Percentiles rank a stretch among this genome's conserved stretches.
Evolutionary conservation across 208 protist species (phyloP).

Genomic region (Leishmania major): DNA sequence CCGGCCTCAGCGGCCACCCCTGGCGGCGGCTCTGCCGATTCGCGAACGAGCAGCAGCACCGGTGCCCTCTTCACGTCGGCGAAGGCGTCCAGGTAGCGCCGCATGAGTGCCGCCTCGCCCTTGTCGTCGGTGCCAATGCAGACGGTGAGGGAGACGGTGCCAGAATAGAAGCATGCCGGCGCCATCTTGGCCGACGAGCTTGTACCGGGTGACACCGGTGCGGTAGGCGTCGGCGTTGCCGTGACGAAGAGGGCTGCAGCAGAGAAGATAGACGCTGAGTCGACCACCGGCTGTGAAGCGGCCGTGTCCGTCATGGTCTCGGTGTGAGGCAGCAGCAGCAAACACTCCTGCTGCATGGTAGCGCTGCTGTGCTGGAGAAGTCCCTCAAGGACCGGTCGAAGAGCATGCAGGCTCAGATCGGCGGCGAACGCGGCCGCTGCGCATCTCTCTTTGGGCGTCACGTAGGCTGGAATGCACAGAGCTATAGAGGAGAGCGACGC

Average conservation of each 20-base stretch:
- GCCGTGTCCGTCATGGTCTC: neutral
- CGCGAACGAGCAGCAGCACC: slow-evolving; percentile 3
- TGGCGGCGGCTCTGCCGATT: slow-evolving; percentile 6
- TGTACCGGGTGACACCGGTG: neutral
- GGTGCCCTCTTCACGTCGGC: neutral
- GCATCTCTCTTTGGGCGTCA: neutral
- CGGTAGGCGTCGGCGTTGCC: neutral
- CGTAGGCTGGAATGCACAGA: neutral
- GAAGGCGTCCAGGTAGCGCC: slow-evolving; percentile 13
- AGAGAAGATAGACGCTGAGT: neutral
- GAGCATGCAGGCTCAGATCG: neutral
- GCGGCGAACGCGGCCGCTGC: neutral
- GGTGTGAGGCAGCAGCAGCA: neutral
- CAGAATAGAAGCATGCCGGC: neutral
- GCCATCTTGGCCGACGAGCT: neutral
- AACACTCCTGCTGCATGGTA: neutral
- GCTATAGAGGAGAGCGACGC: neutral
- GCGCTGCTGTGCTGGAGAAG: neutral
- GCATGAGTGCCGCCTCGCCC: slow-evolving; percentile 2
- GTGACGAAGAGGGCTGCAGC: neutral
- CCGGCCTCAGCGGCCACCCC: neutral
- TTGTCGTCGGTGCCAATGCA: slow-evolving; percentile 1
- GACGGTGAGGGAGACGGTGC: slow-evolving; percentile 8
- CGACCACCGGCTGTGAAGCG: neutral
- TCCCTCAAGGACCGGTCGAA: neutral